These are phyloP conservation scores for Guadua angustifolia DNA, from an alignment of 176 grass and related monocot genomes.

Conservation along the genomic window DNA sequence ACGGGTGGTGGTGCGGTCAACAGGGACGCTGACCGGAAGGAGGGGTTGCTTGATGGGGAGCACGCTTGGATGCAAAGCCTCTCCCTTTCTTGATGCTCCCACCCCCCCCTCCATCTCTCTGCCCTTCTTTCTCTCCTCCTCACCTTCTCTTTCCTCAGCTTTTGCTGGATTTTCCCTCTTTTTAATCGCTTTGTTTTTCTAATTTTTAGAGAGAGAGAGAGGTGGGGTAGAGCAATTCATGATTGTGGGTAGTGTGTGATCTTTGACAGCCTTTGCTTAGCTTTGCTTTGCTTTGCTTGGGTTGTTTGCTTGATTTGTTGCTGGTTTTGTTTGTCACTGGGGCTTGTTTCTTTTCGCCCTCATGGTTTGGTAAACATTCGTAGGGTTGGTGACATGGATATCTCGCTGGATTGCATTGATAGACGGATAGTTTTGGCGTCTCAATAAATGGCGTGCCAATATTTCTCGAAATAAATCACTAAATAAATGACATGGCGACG, in stretches of 20 bases:
- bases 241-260: constrained; percentile 53
- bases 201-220: background rate
- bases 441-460: background rate
- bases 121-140: background rate
- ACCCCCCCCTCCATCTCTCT: background rate
- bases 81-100: constrained; percentile 59
- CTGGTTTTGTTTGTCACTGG: constrained; percentile 20
- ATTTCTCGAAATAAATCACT: too few species aligned
- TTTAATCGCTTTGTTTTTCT: background rate
- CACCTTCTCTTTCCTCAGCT: background rate
- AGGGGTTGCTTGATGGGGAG: constrained; percentile 59
- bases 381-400: constrained; percentile 50
- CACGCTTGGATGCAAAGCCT: constrained; percentile 61
- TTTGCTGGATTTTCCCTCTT: background rate
- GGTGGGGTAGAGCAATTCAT: constrained; percentile 41
- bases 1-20: constrained; percentile 48
- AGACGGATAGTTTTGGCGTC: background rate
- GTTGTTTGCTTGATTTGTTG: constrained; percentile 40
- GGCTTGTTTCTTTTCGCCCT: background rate
- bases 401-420: constrained; percentile 5
- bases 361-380: constrained; percentile 33
- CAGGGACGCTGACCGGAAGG: constrained; percentile 52
- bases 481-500: background rate
- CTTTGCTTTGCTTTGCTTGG: constrained; percentile 17
- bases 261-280: constrained; percentile 39